A percentile compares a stretch with the other conserved stretches of the same genome.
phyloP scores from a whole-genome alignment of 768 basidiomycete genomes.

The Lactarius sp. region DNA sequence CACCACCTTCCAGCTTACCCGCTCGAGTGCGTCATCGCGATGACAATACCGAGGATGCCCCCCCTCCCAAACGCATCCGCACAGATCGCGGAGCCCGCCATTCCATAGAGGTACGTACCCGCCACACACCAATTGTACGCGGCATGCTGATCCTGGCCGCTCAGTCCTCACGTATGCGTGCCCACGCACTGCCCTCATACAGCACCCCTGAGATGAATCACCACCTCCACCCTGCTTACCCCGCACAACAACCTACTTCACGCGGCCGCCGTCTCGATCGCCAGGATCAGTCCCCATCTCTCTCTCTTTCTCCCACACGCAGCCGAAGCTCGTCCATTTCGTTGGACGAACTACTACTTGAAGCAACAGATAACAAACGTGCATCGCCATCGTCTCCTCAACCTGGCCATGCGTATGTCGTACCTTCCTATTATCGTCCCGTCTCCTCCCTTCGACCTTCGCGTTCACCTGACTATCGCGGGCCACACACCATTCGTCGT shows the following conservation, averaged over 20 bases:
- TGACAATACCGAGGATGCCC: constrained; percentile 41
- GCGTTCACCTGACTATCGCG: constrained; percentile 19
- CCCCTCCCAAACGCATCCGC: constrained; percentile 47
- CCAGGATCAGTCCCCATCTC: constrained; percentile 25
- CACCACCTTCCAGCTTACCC: constrained; percentile 36
- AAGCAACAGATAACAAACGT: constrained; percentile 38
- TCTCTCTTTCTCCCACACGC: constrained; percentile 37
- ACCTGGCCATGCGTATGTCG: constrained; percentile 31
- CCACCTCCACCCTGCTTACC: constrained; percentile 30
- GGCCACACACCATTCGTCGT: constrained; percentile 8
- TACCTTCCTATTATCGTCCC: constrained; percentile 26
- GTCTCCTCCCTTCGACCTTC: constrained; percentile 14
- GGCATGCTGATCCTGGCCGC: constrained; percentile 6
- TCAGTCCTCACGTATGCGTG: constrained; percentile 26
- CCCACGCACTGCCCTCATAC: constrained; percentile 26
- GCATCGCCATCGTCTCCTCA: constrained; percentile 27
- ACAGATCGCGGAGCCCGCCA: constrained; percentile 37
- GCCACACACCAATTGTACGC: constrained; percentile 1
- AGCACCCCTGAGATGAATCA: constrained; percentile 23
- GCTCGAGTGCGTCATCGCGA: constrained; percentile 42
- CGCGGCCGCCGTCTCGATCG: constrained; percentile 27
- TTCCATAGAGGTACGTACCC: constrained; percentile 29
- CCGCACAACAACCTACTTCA: constrained; percentile 24
- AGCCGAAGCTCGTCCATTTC: constrained; percentile 33
- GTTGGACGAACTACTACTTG: constrained; percentile 47